Evolutionary conservation across 345 rosid genomes (phyloP), one percentile per base, ranked within the genome.

Genomic region (Gossypium bickii): DNA sequence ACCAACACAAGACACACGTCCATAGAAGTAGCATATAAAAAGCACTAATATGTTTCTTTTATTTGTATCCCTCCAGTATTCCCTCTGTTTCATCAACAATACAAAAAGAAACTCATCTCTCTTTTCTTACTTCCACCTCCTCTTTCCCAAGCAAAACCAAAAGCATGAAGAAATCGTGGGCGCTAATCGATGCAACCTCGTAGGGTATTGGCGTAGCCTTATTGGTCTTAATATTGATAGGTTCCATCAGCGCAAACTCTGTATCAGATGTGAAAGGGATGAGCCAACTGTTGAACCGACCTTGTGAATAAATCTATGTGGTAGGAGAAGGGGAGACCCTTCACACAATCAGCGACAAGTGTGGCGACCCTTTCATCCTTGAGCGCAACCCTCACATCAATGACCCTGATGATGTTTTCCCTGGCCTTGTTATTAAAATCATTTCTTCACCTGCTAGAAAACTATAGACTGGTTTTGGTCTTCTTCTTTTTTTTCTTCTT

Each of bases 351-450:
- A 78, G 88, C 66, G 93, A 87, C 41, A 92, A 92, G 77, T 92
- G 97, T 56, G 86, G 89, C 38, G 97, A 90, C 78, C 93, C 93
- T 43, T 92, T 67, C 25, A 90, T 92, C 12, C 91, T 92, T 44
- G 97, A 92, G 78, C 86, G 81, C 70, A 92, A 92, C 66, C 96
- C 97, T 22, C 97, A 90, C 67, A 90, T 92, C 13, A 91, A 92
- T 63, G 97, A 92, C 38, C 92, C 90, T 0, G 97, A 92, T 75
- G 97, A 92, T 77, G 85, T 92, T 29, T 90, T 89, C 65, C 97
- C 97, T n/a, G 93, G 96, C 25, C 76, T 90, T 13, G 89, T 92
- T 48, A 87, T 92, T 67, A 89, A 84, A 83, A 90, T 92, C 73
- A 79, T 77, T 60, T 83, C 88, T 68, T 82, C 82, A 29, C 34